Evolutionary conservation across 1,284 basidiomycete species (phyloP), one percentile per base, ranked within the genome.

Genomic region (Fereydounia khargensis): DNA sequence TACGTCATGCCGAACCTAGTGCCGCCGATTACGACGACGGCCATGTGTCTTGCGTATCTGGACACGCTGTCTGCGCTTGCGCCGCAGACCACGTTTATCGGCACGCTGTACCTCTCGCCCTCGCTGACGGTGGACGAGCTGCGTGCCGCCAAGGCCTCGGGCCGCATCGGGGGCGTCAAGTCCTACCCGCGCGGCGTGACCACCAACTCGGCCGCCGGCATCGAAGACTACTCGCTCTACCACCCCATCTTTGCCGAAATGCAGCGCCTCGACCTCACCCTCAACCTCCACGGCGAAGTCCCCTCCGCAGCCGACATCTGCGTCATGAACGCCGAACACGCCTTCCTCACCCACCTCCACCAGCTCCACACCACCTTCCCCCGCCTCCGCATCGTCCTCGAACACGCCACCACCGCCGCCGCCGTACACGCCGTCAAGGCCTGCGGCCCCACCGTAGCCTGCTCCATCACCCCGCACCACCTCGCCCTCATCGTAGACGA

Each of bases 1-100:
- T 99, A 97, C 79, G 91, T 99, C 37, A 99, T 99, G 95, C 95
- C 95, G 51, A 99, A 99, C 78, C 83, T 95, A 33, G 85, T 85
- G 42, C 95, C 95, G 20, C 95, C 95, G 2, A 84, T 98, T 68
- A 91, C 87, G 1, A 87, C 82, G 7, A 87, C 90, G 3, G 85
- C 86, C 22, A 84, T 86, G 65, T 91, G 91, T 1, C 70, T 94
- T 33, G 80, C 82, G 37, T 99, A 99, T 80, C 85, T 87, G 70
- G 78, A 82, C 5, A 79, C 84, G 36, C 82, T 99, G 16, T 80
- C 89, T 69, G 78, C 77, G 27, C 85, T 96, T 51, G 88, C 90
- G 33, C 84, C 89, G 6, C 76, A 80, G 35, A 85, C 88, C 27
- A 84, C 91, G 77, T 96, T 90, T 78, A 80, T 98, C 30, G 94